Conservation (phyloP, 2,329 filamentous ascomycete genomes). For the Sporothrix protearum region DNA sequence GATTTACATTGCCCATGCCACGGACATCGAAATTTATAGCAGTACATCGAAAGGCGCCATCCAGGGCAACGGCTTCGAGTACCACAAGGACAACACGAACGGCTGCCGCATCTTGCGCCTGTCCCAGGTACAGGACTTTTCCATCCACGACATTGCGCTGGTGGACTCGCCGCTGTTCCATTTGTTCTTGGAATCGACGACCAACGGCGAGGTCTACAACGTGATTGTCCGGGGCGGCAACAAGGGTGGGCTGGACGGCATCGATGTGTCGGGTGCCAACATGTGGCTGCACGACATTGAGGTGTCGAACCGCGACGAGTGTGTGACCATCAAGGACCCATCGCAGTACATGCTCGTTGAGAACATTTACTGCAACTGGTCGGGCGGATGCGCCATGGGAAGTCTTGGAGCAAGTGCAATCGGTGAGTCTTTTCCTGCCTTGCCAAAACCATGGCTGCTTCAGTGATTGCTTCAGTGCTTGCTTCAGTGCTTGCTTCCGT, state of each 20-base stretch:
- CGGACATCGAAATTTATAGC: slow-evolving; percentile 49
- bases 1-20: slow-evolving; percentile 30
- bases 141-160: slow-evolving; percentile 47
- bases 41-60: slow-evolving; percentile 43
- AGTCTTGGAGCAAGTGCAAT: slow-evolving; percentile 45
- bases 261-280: slow-evolving; percentile 53
- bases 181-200: slow-evolving; percentile 35
- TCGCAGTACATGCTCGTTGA: slow-evolving; percentile 55
- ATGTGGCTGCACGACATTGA: slow-evolving; percentile 58
- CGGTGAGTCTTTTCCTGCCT: slow-evolving; percentile 24
- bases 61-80: slow-evolving; percentile 49
- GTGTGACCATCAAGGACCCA: slow-evolving; percentile 39
- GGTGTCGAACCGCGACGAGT: slow-evolving; percentile 62
- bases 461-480: too few species aligned
- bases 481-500: too few species aligned
- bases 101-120: slow-evolving; percentile 47
- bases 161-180: slow-evolving; percentile 40
- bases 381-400: slow-evolving; percentile 55
- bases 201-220: slow-evolving; percentile 53
- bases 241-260: slow-evolving; percentile 52
- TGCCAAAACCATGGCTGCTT: not conserved
- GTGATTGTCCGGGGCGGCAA: slow-evolving; percentile 51
- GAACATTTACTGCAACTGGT: slow-evolving; percentile 60
- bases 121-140: slow-evolving; percentile 44
- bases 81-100: slow-evolving; percentile 38